These are phyloP conservation scores for Trypanosoma lewisi DNA, from an alignment of 208 protist genomes.

Conservation along the genomic window DNA sequence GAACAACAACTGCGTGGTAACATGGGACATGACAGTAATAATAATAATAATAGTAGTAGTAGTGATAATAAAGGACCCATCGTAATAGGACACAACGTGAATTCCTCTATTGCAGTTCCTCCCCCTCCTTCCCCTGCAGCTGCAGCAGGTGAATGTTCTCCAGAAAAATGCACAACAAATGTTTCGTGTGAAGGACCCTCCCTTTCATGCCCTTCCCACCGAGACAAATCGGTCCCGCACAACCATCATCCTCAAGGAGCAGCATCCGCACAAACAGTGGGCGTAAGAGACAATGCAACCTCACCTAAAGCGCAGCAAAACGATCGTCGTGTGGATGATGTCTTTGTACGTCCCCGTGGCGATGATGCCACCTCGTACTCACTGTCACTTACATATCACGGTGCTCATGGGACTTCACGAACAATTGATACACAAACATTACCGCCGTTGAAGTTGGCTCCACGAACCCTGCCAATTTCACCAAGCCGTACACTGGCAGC, in stretches of 20 bases:
- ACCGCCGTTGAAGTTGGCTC: slow-evolving; percentile 31
- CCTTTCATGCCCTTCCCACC: too few relatives aligned
- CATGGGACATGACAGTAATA: slow-evolving; percentile 22
- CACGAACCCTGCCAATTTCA: background rate
- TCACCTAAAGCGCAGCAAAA: background rate
- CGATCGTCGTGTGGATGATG: slow-evolving; percentile 59
- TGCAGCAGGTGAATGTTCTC: too few relatives aligned
- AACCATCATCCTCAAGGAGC: too few relatives aligned
- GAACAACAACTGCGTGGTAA: slow-evolving; percentile 34
- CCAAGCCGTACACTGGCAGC: background rate
- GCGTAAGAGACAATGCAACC: background rate
- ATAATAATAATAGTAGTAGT: background rate
- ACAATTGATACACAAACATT: slow-evolving; percentile 52
- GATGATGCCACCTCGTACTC: slow-evolving; percentile 35
- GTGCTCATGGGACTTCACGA: slow-evolving; percentile 38
- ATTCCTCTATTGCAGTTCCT: background rate
- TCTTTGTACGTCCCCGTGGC: slow-evolving; percentile 48
- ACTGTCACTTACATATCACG: slow-evolving; percentile 68
- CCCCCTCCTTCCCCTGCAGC: background rate
- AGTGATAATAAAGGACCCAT: background rate
- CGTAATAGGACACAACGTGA: background rate
- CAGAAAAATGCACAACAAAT: too few relatives aligned
- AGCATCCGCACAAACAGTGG: too few relatives aligned
- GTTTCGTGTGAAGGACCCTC: too few relatives aligned
- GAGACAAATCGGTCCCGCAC: too few relatives aligned